These are phyloP conservation scores for Ustilago shanxiensis DNA, from an alignment of 1,284 basidiomycete species.

Conservation along the genomic window DNA sequence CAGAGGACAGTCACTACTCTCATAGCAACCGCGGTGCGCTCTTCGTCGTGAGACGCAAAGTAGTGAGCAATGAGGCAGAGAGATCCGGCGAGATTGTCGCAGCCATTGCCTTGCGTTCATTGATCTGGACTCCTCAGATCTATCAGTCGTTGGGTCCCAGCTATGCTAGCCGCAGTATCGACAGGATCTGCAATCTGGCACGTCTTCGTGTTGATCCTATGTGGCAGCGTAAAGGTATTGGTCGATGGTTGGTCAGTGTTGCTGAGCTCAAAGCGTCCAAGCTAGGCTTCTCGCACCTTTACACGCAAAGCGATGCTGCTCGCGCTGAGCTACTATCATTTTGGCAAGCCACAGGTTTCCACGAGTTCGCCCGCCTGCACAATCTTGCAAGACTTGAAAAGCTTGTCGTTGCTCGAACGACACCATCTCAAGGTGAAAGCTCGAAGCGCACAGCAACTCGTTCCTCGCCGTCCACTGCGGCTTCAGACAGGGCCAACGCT, in stretches of 20 bases:
- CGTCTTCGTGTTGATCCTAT: constrained; percentile 33
- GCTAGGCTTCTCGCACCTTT: constrained; percentile 46
- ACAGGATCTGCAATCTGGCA: constrained; percentile 41
- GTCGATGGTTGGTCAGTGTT: constrained; percentile 42
- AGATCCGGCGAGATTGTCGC: constrained; percentile 21
- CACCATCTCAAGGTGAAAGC: background rate
- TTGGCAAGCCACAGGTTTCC: constrained; percentile 30
- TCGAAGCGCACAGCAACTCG: constrained; percentile 14
- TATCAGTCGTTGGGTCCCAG: constrained; percentile 44
- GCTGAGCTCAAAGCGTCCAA: constrained; percentile 45
- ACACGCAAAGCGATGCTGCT: constrained; percentile 28
- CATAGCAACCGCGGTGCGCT: constrained; percentile 46
- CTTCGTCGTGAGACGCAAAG: constrained; percentile 26
- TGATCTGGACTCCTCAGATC: constrained; percentile 53
- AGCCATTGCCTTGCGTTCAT: constrained; percentile 42
- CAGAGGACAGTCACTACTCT: constrained; percentile 47
- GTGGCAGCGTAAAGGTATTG: constrained; percentile 42
- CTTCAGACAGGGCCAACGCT: background rate
- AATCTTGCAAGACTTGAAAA: constrained; percentile 38
- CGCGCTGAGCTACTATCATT: constrained; percentile 27
- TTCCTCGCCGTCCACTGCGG: constrained; percentile 1
- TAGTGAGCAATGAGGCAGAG: background rate
- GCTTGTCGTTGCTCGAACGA: background rate
- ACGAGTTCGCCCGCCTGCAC: constrained; percentile 35
- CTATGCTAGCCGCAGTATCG: constrained; percentile 52